phyloP scores from a whole-genome alignment of 1,139 yeast species.

The Candida sp. region DNA sequence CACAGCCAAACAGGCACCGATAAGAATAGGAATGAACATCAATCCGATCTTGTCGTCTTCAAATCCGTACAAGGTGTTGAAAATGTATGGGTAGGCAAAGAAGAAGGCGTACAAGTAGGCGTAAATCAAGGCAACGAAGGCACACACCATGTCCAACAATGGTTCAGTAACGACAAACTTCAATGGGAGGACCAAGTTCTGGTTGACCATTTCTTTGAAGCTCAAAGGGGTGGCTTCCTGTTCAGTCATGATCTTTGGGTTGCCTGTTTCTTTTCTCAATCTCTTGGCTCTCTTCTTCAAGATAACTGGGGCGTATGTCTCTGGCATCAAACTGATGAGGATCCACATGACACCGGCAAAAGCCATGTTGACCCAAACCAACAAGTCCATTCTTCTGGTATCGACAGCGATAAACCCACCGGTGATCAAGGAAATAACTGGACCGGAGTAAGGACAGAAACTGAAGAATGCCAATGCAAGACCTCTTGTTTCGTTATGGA shows the following conservation, averaged over 20 bases:
- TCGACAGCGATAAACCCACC: slow-evolving; percentile 84
- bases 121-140: slow-evolving; percentile 86
- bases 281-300: slow-evolving; percentile 71
- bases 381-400: slow-evolving; percentile 67
- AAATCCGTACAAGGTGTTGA: slow-evolving; percentile 66
- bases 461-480: slow-evolving; percentile 91
- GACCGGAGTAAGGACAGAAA: slow-evolving; percentile 93
- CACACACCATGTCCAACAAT: slow-evolving; percentile 80
- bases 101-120: slow-evolving; percentile 89
- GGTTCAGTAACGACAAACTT: slow-evolving; percentile 81
- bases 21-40: slow-evolving; percentile 85
- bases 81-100: slow-evolving; percentile 86
- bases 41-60: slow-evolving; percentile 76
- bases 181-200: slow-evolving; percentile 77
- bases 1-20: slow-evolving; percentile 81
- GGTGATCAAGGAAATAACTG: slow-evolving; percentile 89
- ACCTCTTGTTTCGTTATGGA: slow-evolving; percentile 82
- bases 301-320: slow-evolving; percentile 91
- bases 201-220: slow-evolving; percentile 62
- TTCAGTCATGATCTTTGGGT: slow-evolving; percentile 85
- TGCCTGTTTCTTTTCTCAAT: slow-evolving; percentile 81
- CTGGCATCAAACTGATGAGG: slow-evolving; percentile 66
- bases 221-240: slow-evolving; percentile 82
- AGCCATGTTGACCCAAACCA: slow-evolving; percentile 93
- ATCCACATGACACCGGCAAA: slow-evolving; percentile 88